These are phyloP conservation scores for bread wheat (Triticum aestivum) DNA, from an alignment of 176 grass and related monocot genomes.

Conservation along the genomic window DNA sequence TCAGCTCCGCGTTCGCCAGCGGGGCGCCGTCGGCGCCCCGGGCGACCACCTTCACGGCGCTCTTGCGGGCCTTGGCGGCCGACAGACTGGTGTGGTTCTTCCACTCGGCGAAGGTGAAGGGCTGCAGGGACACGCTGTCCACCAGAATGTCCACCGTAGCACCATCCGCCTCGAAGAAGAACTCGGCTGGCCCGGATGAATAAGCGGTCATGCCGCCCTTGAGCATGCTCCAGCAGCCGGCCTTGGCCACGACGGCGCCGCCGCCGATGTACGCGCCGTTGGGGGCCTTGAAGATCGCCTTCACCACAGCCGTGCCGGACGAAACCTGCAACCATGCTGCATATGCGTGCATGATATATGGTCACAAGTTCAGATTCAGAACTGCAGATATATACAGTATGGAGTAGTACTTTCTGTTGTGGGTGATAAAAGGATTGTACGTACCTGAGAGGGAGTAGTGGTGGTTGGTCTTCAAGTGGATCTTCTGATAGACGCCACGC, in stretches of 20 bases:
- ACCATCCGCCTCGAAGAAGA: conserved; percentile 64
- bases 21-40: conserved; percentile 22
- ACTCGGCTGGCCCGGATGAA: conserved; percentile 39
- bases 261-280: conserved; percentile 25
- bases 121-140: conserved; percentile 65
- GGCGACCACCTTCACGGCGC: conserved; percentile 36
- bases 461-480: conserved; percentile 44
- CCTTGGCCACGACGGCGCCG: conserved; percentile 21
- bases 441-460: conserved; percentile 74
- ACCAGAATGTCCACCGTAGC: conserved; percentile 46
- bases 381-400: no score
- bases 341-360: neutral
- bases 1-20: conserved; percentile 40
- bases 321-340: conserved; percentile 65
- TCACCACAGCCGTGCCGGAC: conserved; percentile 45
- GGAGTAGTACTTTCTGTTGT: neutral
- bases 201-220: conserved; percentile 74
- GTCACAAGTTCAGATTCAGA: neutral
- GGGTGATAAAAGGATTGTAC: neutral
- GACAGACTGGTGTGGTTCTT: conserved; percentile 41
- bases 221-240: conserved; percentile 67
- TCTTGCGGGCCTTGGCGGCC: conserved; percentile 40
- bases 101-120: conserved; percentile 69
- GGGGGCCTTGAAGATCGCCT: conserved; percentile 45
- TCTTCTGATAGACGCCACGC: conserved; percentile 55